Base-by-base conservation (phyloP, 768 basidiomycete genomes). In the Macrolepiota fuliginosa region DNA sequence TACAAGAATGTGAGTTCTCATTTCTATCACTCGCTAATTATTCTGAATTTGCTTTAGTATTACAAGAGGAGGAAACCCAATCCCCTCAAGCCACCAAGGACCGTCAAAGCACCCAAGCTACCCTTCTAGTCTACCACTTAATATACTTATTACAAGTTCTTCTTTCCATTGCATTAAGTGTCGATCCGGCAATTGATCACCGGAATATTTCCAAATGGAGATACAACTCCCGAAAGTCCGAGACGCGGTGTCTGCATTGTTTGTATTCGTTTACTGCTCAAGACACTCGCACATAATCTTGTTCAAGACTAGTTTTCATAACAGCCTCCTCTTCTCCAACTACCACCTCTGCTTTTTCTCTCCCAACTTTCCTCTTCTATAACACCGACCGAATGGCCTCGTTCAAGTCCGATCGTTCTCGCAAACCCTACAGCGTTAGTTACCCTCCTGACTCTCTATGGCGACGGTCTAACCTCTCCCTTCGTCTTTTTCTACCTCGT, bases 1-100 rank as follows among this genome's bases (percentile, higher is more conserved):
- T 92, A 85, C 82, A 90, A 88, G 72, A 75, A 75, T 72, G 91
- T 85, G 67, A 62, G 85, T 79, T 2, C 13, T 39, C 39, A 61
- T 62, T 65, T 50, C 36, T n/a, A 15, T 50, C 40, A 15, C 35
- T 13, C 39, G 39, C 54, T 32, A 11, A 15, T 10, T 45, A 25
- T 51, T n/a, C 17, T 55, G 45, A 45, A 62, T 53, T 17, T 61
- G 62, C 15, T 59, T 10, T 66, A 83, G 82, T 77, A 76, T 58
- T 80, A 83, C 70, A 77, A 76, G 64, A 79, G 77, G 74, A 79
- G 77, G 62, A 80, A 75, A 65, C 84, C 82, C 35, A 78, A 84
- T 65, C 86, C 86, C 35, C 84, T 88, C 75, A 85, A 82, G 55
- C 79, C 83, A 42, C 72, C 80, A 6, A 76, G 76, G 63, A 74